Evolutionary conservation across 2,329 filamentous ascomycete genomes (phyloP).

Genomic region (Penicillium palitans): DNA sequence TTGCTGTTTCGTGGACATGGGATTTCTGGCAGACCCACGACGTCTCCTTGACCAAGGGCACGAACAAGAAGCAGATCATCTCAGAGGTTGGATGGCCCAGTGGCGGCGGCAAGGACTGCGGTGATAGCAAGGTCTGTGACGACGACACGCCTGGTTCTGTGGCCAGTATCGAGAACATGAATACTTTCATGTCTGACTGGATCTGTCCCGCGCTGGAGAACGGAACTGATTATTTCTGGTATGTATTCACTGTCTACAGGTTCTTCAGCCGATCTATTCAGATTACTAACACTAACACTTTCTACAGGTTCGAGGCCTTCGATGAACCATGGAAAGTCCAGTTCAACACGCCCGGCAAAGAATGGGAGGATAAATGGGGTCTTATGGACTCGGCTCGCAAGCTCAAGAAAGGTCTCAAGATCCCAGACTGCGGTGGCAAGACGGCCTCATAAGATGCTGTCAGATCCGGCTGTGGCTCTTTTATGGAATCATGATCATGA

Average conservation of each 20-base stretch:
- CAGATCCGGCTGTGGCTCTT: neutral
- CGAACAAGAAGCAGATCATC: constrained; percentile 72
- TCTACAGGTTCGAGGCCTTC: constrained; percentile 77
- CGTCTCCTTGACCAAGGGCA: constrained; percentile 61
- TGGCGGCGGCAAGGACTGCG: constrained; percentile 76
- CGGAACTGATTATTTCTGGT: constrained; percentile 92
- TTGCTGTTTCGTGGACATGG: constrained; percentile 78
- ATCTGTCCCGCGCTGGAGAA: constrained; percentile 78
- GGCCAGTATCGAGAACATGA: constrained; percentile 77
- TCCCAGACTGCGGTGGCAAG: constrained; percentile 82
- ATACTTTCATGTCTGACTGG: constrained; percentile 82
- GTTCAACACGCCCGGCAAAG: constrained; percentile 66
- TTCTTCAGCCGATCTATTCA: neutral
- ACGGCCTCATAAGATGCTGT: constrained; percentile 49
- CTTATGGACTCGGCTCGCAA: constrained; percentile 82
- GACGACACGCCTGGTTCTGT: constrained; percentile 63
- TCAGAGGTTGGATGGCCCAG: constrained; percentile 91
- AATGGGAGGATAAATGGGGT: constrained; percentile 97
- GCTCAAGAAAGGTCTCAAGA: constrained; percentile 78
- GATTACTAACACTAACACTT: constrained; percentile 16
- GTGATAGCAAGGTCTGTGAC: constrained; percentile 58
- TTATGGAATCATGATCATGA: constrained; percentile 25
- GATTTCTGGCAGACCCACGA: constrained; percentile 76
- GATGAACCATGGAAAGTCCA: constrained; percentile 91
- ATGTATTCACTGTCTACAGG: constrained; percentile 28